phyloP scores from a whole-genome alignment of 148 eudicot species.

The Diospyros lotus region DNA sequence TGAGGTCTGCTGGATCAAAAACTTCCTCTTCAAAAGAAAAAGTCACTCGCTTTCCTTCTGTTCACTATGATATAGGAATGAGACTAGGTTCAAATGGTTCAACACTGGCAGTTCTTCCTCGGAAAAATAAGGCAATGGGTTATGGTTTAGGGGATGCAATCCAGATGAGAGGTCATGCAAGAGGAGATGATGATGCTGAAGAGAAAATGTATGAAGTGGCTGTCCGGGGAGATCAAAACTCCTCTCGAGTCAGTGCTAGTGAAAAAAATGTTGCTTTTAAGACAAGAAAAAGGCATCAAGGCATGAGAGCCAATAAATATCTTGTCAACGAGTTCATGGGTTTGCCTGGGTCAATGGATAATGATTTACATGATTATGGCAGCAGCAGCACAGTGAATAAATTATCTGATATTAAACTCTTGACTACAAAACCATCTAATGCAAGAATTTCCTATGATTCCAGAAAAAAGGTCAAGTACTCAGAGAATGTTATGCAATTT shows the following conservation, averaged over 20 bases:
- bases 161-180: conserved; percentile 34
- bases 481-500: conserved; percentile 32
- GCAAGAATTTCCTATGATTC: conserved; percentile 37
- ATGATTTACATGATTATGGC: conserved; percentile 39
- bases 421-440: conserved; percentile 74
- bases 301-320: conserved; percentile 37
- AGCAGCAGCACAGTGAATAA: conserved; percentile 60
- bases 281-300: conserved; percentile 48
- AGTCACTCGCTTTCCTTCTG: conserved; percentile 23
- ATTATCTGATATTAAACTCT: conserved; percentile 71
- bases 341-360: conserved; percentile 28
- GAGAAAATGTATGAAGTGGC: conserved; percentile 45
- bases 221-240: conserved; percentile 41
- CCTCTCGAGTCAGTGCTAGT: conserved; percentile 27
- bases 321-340: conserved; percentile 30
- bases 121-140: conserved; percentile 30
- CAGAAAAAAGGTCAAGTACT: conserved; percentile 43
- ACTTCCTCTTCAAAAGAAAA: conserved; percentile 33
- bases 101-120: conserved; percentile 26
- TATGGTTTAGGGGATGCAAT: conserved; percentile 21
- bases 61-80: conserved; percentile 33
- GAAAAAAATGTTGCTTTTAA: conserved; percentile 38
- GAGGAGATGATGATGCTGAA: conserved; percentile 38
- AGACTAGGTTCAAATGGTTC: conserved; percentile 33
- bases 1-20: conserved; percentile 46